Base-by-base conservation (phyloP, 2,329 filamentous ascomycete genomes). In the Cladosporium sp. region DNA sequence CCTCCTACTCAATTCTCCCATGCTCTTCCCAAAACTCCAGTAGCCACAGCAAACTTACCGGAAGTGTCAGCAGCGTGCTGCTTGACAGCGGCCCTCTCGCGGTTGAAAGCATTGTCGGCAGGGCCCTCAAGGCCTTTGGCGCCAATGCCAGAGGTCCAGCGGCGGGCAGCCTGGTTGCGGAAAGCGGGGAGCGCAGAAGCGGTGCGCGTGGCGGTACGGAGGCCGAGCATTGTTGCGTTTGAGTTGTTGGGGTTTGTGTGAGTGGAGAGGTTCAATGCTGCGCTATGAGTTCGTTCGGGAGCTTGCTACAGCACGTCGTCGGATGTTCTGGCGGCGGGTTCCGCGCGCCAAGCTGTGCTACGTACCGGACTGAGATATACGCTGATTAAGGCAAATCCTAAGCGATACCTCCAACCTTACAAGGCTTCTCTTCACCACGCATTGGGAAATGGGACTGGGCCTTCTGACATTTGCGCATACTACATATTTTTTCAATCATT, bases 61-160 rank as follows among this genome's bases (percentile, higher is more conserved):
- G 85, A 86, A 60, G 88, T 93, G 66, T 80, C 79, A 60, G 78
- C 82, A 66, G 93, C 93, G 72, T 98, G 93, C 63, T 89, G 83
- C 79, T 94, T 91, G 68, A 95, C 87, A 65, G 86, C 87, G 69
- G 83, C 78, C 69, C 93, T 84, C 80, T 98, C 93, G 66, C 86
- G 84, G 78, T 94, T 85, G 80, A 97, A 98, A 66, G 84, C 83
- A 75, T 95, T 97, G 76, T 95, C 87, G 70, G 78, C 77, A 52
- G 78, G 69, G 64, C 84, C 82, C 40, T 70, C 64, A 63, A 87
- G 56, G 20, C 56, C 56, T 42, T 55, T 53, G 48, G 55, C 56
- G 53, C 51, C 59, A 45, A 48, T 53, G 51, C 54, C 33, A 20
- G 48, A 50, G 18, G 32, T 25, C 30, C 32, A 50, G 48, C 48